Evolutionary conservation across 2,329 filamentous ascomycete genomes (phyloP).

Genomic region (Alternaria postmessia): DNA sequence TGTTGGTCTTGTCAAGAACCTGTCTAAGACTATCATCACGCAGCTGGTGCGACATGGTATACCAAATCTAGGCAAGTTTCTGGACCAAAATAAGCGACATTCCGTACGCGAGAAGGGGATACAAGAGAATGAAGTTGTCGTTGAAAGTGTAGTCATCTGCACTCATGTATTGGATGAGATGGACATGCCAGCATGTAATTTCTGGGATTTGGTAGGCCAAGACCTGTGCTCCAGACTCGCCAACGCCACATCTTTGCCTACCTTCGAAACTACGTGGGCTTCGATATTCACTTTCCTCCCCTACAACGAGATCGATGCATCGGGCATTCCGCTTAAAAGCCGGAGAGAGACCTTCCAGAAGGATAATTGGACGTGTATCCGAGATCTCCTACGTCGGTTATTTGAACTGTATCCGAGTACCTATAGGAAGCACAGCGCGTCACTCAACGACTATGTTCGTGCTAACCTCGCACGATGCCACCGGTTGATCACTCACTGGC

Average conservation of each 20-base stretch:
- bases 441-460: conserved; percentile 65
- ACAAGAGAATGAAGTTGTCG: conserved; percentile 51
- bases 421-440: conserved; percentile 48
- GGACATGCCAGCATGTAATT: conserved; percentile 40
- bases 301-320: conserved; percentile 60
- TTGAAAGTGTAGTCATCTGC: conserved; percentile 59
- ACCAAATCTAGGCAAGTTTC: conserved; percentile 51
- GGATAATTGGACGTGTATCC: conserved; percentile 62
- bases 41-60: conserved; percentile 47
- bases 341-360: conserved; percentile 50
- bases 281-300: conserved; percentile 63
- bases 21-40: conserved; percentile 49
- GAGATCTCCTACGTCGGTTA: conserved; percentile 56
- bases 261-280: conserved; percentile 52
- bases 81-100: conserved; percentile 55
- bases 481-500: conserved; percentile 62
- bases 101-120: conserved; percentile 59
- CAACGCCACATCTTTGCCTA: conserved; percentile 34
- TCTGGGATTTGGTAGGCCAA: conserved; percentile 56
- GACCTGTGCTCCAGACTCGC: conserved; percentile 35
- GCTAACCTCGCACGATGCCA: conserved; percentile 62
- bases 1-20: conserved; percentile 42
- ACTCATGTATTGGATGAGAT: conserved; percentile 53
- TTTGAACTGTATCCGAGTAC: conserved; percentile 58
- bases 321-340: conserved; percentile 57